Evolutionary conservation across 1,284 basidiomycete genomes (phyloP), one percentile per base, ranked within the genome.

Genomic region (Ganoderma leucocontextum): DNA sequence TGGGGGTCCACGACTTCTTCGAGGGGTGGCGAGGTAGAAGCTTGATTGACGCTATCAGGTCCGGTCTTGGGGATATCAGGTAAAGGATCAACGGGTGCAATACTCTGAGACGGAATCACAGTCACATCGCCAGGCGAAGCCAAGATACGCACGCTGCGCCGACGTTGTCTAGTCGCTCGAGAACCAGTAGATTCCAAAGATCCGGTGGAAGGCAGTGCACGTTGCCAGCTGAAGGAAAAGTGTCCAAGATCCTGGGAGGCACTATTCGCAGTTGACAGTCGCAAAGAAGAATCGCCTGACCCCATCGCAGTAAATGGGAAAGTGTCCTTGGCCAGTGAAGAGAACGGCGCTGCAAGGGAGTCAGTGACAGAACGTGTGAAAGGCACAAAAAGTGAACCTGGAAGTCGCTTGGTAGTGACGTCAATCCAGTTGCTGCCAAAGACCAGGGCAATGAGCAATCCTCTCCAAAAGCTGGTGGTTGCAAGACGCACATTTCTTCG

Each of bases 381-480:
- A 52, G 2, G 8, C 12, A 62, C 9, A 25, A 57, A 8, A 59
- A 13, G 6, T 25, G 19, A 38, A 78, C 77, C 76, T 71, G 71
- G 70, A 17, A 68, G 64, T 36, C 65, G 60, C 59, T 73, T 72
- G 25, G 60, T 52, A 12, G 62, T 60, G 7, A 77, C 58, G 6
- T 68, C 63, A 61, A 75, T 71, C 86, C 85, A 87, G 61, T 84
- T 78, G 15, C 85, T 87, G 65, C 22, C 53, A 55, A n/a, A 22
- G 7, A 44, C 33, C n/a, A 44, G 38, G 68, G 33, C 3, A 4
- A 63, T 59, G 42, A 55, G 60, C 10, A 62, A n/a, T 7, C 1
- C 0, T 12, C 7, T n/a, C 38, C 1, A 15, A 36, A 8, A 22
- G 39, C 8, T 8, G 15, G 29, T 29, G 35, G 13, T 52, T 19